Base-by-base conservation (phyloP, 352 stramenopile species). In the Pythium oligandrum region DNA sequence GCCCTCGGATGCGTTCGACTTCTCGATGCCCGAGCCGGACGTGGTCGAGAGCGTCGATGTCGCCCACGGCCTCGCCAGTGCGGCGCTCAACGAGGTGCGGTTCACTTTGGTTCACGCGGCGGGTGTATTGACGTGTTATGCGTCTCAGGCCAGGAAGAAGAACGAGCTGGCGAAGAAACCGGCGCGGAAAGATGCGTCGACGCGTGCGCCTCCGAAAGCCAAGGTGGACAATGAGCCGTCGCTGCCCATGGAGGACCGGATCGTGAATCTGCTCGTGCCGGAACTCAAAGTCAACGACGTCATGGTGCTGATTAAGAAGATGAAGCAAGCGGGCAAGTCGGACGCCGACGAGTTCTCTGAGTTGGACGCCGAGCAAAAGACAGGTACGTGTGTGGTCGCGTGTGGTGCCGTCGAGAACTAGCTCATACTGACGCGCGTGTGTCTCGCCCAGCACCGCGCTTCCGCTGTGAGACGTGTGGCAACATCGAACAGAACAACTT, bases 401-500 rank as follows among this genome's bases (percentile, higher is more conserved):
- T 44, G n/a, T 12, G 37, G 33, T 40, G 12, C 2, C 3, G 8
- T 4, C 11, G 26, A n/a, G 6, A 35, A 26, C 30, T 6, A 47
- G n/a, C 7, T 17, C 6, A 35, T 5, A 49, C 17, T 2, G 26
- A 44, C 46, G 33, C 7, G 26, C 26, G 33, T 64, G 2, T 46
- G 42, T 26, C 36, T 45, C 31, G 12, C 46, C 40, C 52, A 89
- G 84, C 84, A 3, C 84, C 84, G 34, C 75, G 82, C 9, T 95
- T 90, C 54, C 73, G 80, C 36, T 95, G 84, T 56, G 84, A 95
- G 58, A 90, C 79, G 45, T 95, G 84, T 53, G 84, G 84, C 35
- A 95, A 95, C 57, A 92, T 75, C 34, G 84, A 95, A 51, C 84
- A 95, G 57, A 91, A 95, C 70, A 92, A 95, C 57, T 95, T 93